Conservation (phyloP, 2,329 filamentous ascomycete genomes). For the Apiospora rasikravindrae region DNA sequence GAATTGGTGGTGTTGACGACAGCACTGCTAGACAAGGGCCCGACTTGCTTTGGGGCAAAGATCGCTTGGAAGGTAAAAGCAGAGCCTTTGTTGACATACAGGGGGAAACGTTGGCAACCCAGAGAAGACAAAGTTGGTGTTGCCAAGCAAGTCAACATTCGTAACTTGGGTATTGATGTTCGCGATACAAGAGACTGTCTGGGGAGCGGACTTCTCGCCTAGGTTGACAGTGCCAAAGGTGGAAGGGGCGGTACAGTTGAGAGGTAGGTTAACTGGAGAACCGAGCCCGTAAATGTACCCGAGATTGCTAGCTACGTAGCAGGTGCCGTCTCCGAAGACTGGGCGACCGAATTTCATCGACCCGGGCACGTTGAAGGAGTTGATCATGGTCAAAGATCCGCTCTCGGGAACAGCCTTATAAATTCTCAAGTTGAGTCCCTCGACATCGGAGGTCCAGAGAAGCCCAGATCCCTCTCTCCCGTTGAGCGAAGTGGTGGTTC, state of each 20-base stretch:
- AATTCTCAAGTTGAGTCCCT: conserved; percentile 56
- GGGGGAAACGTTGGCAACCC: conserved; percentile 37
- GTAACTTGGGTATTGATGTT: conserved; percentile 49
- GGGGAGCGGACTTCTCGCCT: conserved; percentile 38
- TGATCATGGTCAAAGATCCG: conserved; percentile 52
- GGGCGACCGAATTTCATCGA: conserved; percentile 62
- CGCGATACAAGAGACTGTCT: conserved; percentile 54
- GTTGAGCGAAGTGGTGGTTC: conserved; percentile 60
- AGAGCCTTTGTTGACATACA: conserved; percentile 41
- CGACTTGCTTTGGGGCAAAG: conserved; percentile 53
- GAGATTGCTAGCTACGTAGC: conserved; percentile 57
- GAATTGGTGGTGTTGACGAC: conserved; percentile 54
- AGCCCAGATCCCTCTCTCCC: conserved; percentile 60
- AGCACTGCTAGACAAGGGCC: conserved; percentile 53
- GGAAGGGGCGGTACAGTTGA: conserved; percentile 57
- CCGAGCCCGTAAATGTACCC: conserved; percentile 62
- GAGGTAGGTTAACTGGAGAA: conserved; percentile 56
- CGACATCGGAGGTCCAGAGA: conserved; percentile 61
- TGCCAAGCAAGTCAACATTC: conserved; percentile 43
- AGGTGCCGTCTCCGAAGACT: conserved; percentile 61
- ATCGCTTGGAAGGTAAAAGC: conserved; percentile 49
- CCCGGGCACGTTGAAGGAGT: conserved; percentile 56
- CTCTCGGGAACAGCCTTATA: conserved; percentile 57
- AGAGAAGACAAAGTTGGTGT: conserved; percentile 44
- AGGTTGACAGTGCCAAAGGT: conserved; percentile 54